These are phyloP conservation scores for Austroboletus niveus DNA, from an alignment of 1,284 basidiomycete species.

Conservation along the genomic window DNA sequence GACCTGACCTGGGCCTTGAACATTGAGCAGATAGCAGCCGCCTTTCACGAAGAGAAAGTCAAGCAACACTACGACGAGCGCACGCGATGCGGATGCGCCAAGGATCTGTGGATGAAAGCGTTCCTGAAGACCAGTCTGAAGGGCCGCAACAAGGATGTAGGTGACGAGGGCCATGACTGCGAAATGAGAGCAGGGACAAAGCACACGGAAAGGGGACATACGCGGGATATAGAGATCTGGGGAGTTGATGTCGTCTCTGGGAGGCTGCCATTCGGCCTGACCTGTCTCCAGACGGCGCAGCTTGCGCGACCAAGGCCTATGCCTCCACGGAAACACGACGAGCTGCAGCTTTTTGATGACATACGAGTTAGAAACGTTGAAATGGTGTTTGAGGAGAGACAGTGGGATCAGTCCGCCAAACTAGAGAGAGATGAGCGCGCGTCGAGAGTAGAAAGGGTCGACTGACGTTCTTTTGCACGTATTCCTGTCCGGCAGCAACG, in stretches of 20 bases:
- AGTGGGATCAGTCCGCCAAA: slow-evolving; percentile 79
- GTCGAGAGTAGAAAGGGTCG: background rate
- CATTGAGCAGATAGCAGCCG: slow-evolving; percentile 89
- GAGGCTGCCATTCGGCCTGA: slow-evolving; percentile 81
- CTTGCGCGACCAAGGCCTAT: slow-evolving; percentile 78
- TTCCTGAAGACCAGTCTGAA: slow-evolving; percentile 81
- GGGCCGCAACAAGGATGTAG: slow-evolving; percentile 86
- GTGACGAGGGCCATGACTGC: slow-evolving; percentile 95
- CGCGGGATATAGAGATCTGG: slow-evolving; percentile 97
- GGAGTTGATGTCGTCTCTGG: slow-evolving; percentile 92
- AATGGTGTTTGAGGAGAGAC: slow-evolving; percentile 85
- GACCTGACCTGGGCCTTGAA: slow-evolving; percentile 73
- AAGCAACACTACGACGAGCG: slow-evolving; percentile 75
- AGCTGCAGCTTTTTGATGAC: slow-evolving; percentile 89
- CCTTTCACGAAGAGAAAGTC: slow-evolving; percentile 90
- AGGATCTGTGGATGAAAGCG: slow-evolving; percentile 91
- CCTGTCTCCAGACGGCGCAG: slow-evolving; percentile 62
- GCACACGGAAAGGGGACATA: slow-evolving; percentile 38
- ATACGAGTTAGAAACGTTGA: slow-evolving; percentile 96
- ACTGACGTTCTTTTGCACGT: slow-evolving; percentile 91
- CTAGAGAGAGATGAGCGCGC: slow-evolving; percentile 38
- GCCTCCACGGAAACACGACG: slow-evolving; percentile 95
- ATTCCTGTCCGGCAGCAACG: slow-evolving; percentile 92
- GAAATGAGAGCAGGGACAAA: slow-evolving; percentile 5
- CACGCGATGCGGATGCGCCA: slow-evolving; percentile 83